Base-by-base conservation (phyloP, 148 eudicot species). In the Polygonum aviculare region DNA sequence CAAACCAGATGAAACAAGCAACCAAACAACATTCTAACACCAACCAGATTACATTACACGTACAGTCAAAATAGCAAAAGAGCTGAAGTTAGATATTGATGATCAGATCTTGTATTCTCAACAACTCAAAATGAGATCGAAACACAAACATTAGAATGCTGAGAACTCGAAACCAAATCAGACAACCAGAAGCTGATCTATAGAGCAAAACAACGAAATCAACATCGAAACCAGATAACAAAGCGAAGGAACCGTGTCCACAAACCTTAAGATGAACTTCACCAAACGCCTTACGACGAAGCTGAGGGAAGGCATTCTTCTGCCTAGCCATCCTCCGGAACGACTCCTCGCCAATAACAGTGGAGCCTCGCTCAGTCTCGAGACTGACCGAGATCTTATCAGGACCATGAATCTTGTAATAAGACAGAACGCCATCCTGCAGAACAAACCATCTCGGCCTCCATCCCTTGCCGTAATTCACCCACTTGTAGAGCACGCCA, bases 401-500 rank as follows among this genome's bases (percentile, higher is more conserved):
- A 31, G 85, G 92, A 14, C 92, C 92, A 26, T 85, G 86, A 63
- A 88, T 81, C 76, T 88, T 88, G 59, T 84, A 88, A 76, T 88
- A 88, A 12, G 88, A 85, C 22, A 88, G 54, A 3, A 88, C 92
- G 10, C 92, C 92, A 48, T 88, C 91, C 21, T 84, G 86, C 62
- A 88, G 75, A 18, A 86, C 84, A 60, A 88, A 88, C 91, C 91
- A 88, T 48, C 92, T 70, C 0, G 90, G 90, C 49, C 88, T 74
- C 92, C 92, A 88, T 11, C 92, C 90, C 65, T 82, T 88, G 2
- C 92, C 92, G 57, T 85, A 88, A 79, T 88, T 88, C 73, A 86
- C 92, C 92, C 92, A 88, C 73, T 88, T 88, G 49, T 86, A 77
- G 73, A 88, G 75, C 21, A 86, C 75, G 10, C 92, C 92, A 9